Base-by-base conservation (phyloP, 306 rosid genomes). In the Prinsepia uniflora region DNA sequence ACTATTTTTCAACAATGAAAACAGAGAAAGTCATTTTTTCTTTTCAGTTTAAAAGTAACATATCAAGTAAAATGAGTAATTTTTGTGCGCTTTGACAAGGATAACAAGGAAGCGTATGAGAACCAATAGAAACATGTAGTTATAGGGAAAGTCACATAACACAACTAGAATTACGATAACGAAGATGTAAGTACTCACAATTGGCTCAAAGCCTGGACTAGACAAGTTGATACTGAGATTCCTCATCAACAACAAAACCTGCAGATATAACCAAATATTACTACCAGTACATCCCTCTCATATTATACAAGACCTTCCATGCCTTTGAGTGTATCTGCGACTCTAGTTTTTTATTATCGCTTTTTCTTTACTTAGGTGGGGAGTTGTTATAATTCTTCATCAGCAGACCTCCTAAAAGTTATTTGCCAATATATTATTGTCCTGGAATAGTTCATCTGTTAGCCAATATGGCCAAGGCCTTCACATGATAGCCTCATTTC, bases 211-310 rank as follows among this genome's bases (percentile, higher is more conserved):
- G 72, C 83, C 86, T 24, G 96, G 96, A 74, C 79, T 83, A 62
- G 92, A 80, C 84, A 92, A 75, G 80, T 92, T 92, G 77, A 86
- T 20, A 57, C 84, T 84, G 86, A 92, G 98, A 76, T 92, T 92
- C 82, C 84, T 81, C 98, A 89, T 92, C 71, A 92, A 78, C 84
- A 92, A 76, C 86, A 92, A 77, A 78, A 92, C 94, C 97, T 92
- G 87, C 90, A 84, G 55, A 78, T 55, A 56, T 43, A 76, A 71
- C 79, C 78, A 76, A 65, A 39, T 58, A 47, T 24, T 66, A 55
- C 13, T n/a, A 61, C 39, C 55, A 45, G 24, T 12, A 8, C 22
- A 56, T 58, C 24, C 39, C n/a, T 24, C 30, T 24, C 30, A 24
- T 24, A 24, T 24, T 24, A 24, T 24, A 24, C 30, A 24, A 24